Evolutionary conservation across 148 eudicot genomes (phyloP), one percentile per base, ranked within the genome.

Genomic region (Vaccinium vitisidaea): DNA sequence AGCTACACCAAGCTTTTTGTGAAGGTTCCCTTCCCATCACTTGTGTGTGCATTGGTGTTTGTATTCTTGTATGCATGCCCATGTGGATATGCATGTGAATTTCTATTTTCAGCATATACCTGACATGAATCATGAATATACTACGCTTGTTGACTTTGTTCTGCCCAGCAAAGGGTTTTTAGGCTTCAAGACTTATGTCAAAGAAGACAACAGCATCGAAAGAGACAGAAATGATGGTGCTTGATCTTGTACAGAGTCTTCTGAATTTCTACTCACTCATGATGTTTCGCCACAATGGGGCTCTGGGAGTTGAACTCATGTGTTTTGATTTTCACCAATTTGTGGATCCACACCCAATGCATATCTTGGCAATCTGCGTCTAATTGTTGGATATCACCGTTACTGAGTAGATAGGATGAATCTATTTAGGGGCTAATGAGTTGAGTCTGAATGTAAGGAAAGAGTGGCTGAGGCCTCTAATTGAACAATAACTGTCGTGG

Each of bases 1-100:
- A 48, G 83, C 90, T 93, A 77, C 93, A 93, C 49, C 91, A 88
- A 23, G 89, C 92, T 65, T 93, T 90, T 83, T 83, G 61, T 77
- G 92, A 93, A 87, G 98, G 98, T 94, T 74, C n/a, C 43, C 19
- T 21, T 52, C 43, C 80, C 55, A 30, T 65, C 86, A 79, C 18
- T 78, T 49, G 21, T 67, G 50, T 48, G 19, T 36, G 23, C 5
- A 2, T 61, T 18, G 12, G 14, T 43, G 15, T 69, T 69, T 69
- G 39, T 25, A 25, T n/a, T 27, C 39, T 69, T 53, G 39, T 8
- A 14, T 61, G 12, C 49, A 56, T 19, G 27, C 80, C 12, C 49
- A 0, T 56, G 48, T 84, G 80, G 58, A n/a, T 46, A 25, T 83
- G 63, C 79, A 43, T 46, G 58, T 67, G 15, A 52, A 79, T 58